Evolutionary conservation across 129 eudicot species (phyloP).

Genomic region (Silybum marianum): DNA sequence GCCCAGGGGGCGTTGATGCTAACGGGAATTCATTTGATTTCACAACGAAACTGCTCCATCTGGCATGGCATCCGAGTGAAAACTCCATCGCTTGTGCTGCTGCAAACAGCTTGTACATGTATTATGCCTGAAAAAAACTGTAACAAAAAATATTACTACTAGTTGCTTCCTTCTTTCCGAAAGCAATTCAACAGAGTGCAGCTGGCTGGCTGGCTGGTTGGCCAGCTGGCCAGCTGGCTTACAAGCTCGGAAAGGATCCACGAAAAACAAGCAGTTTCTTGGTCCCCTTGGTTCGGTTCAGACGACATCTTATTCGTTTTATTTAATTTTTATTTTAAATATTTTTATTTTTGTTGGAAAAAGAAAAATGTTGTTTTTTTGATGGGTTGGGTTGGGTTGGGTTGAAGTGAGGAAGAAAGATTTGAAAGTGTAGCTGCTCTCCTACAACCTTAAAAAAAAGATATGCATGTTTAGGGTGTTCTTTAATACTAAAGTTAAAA

Average conservation of each 20-base stretch:
- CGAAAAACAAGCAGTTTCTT: not conserved
- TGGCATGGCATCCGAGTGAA: constrained; percentile 99
- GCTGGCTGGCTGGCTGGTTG: constrained; percentile 15
- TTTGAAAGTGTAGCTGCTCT: constrained; percentile 57
- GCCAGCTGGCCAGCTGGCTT: constrained; percentile 1
- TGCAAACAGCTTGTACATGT: constrained; percentile 99
- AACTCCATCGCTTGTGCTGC: constrained; percentile 99
- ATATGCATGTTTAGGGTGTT: constrained; percentile 36
- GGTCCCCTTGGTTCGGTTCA: constrained; percentile 6
- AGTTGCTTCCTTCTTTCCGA: constrained; percentile 28
- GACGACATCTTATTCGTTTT: constrained; percentile 32
- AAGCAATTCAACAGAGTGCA: constrained; percentile 24
- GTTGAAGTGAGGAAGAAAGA: constrained; percentile 70
- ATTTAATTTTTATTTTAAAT: constrained; percentile 29
- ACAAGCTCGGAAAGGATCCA: constrained; percentile 17
- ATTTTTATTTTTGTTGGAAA: not conserved
- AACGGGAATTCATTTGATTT: constrained; percentile 94
- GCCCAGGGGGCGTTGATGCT: constrained; percentile 69
- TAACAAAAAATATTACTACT: constrained; percentile 34
- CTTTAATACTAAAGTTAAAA: constrained; percentile 20
- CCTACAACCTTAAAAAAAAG: constrained; percentile 46
- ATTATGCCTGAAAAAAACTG: constrained; percentile 65
- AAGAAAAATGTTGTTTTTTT: constrained; percentile 33
- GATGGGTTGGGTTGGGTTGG: constrained; percentile 52
- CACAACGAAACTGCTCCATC: constrained; percentile 89